Percentiles rank a stretch among this genome's conserved stretches.
Conservation (phyloP, 495 filamentous ascomycete genomes). For the Astrothelium macrocarpum region DNA sequence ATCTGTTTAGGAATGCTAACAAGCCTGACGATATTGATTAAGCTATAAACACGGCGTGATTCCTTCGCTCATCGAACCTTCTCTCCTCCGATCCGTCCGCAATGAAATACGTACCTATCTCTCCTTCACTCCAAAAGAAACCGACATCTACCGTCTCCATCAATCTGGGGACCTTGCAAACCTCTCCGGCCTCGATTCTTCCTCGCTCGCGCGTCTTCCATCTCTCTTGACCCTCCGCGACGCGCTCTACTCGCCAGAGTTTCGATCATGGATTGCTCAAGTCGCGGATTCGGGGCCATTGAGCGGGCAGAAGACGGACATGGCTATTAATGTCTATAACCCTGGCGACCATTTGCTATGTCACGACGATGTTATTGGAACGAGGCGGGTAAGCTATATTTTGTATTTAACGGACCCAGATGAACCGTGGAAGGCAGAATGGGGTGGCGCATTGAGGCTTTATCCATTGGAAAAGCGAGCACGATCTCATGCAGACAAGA, state of each 20-base stretch:
- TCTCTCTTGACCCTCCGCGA: slow-evolving; percentile 80
- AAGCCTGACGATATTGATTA: not conserved
- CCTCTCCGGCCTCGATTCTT: slow-evolving; percentile 80
- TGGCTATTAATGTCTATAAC: slow-evolving; percentile 98
- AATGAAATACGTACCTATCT: slow-evolving; percentile 80
- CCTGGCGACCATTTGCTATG: slow-evolving; percentile 92
- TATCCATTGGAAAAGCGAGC: slow-evolving; percentile 56
- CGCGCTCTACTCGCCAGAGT: slow-evolving; percentile 80
- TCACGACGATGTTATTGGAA: slow-evolving; percentile 98
- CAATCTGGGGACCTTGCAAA: slow-evolving; percentile 97
- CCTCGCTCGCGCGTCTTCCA: slow-evolving; percentile 70
- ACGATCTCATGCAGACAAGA: slow-evolving; percentile 35
- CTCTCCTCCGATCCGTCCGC: slow-evolving; percentile 77
- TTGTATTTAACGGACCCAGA: slow-evolving; percentile 93
- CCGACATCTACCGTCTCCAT: slow-evolving; percentile 99
- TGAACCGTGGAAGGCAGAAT: slow-evolving; percentile 78
- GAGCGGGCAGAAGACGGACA: slow-evolving; percentile 92
- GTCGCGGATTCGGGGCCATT: slow-evolving; percentile 78
- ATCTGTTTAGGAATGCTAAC: not conserved
- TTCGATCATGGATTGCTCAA: slow-evolving; percentile 76
- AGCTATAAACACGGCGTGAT: slow-evolving; percentile 87
- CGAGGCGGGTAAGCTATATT: slow-evolving; percentile 87
- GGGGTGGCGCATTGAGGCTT: slow-evolving; percentile 86
- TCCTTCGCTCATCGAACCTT: slow-evolving; percentile 60
- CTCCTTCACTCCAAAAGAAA: slow-evolving; percentile 95